Evolutionary conservation across 805 yeast genomes (phyloP).

Genomic region (Nakazawaea populi): DNA sequence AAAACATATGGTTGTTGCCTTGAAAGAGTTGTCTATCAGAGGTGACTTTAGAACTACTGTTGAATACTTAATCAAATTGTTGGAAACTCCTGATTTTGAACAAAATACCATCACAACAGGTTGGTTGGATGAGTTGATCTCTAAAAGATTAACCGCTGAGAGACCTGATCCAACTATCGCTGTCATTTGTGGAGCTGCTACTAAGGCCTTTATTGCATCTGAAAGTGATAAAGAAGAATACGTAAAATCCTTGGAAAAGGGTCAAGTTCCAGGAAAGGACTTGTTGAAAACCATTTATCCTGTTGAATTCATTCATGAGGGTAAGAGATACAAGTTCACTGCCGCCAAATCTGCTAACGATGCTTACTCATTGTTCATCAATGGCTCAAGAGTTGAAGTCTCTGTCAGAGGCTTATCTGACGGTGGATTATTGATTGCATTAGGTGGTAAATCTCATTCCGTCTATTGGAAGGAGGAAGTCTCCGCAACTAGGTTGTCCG

Average conservation of each 20-base stretch:
- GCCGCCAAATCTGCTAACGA: conserved; percentile 90
- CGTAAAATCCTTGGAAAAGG: conserved; percentile 77
- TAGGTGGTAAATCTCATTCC: conserved; percentile 91
- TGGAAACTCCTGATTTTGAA: conserved; percentile 96
- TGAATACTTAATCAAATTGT: conserved; percentile 88
- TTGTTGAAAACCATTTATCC: conserved; percentile 83
- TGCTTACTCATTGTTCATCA: conserved; percentile 81
- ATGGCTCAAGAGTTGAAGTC: conserved; percentile 86
- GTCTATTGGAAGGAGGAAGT: conserved; percentile 98
- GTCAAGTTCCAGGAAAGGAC: conserved; percentile 87
- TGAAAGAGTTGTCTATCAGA: conserved; percentile 92
- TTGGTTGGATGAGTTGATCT: conserved; percentile 95
- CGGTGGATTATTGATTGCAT: conserved; percentile 84
- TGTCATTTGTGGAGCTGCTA: conserved; percentile 94
- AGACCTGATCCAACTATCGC: conserved; percentile 92
- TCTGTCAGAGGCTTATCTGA: conserved; percentile 87
- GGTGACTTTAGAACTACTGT: conserved; percentile 99
- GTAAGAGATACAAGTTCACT: conserved; percentile 87
- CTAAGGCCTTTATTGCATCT: conserved; percentile 84
- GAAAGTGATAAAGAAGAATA: conserved; percentile 67
- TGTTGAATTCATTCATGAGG: conserved; percentile 93
- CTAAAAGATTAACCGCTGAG: conserved; percentile 92
- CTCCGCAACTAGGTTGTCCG: conserved; percentile 88
- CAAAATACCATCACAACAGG: conserved; percentile 97
- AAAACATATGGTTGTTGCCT: conserved; percentile 98